Conservation (phyloP, 345 rosid genomes). For the Camelina sativa region DNA sequence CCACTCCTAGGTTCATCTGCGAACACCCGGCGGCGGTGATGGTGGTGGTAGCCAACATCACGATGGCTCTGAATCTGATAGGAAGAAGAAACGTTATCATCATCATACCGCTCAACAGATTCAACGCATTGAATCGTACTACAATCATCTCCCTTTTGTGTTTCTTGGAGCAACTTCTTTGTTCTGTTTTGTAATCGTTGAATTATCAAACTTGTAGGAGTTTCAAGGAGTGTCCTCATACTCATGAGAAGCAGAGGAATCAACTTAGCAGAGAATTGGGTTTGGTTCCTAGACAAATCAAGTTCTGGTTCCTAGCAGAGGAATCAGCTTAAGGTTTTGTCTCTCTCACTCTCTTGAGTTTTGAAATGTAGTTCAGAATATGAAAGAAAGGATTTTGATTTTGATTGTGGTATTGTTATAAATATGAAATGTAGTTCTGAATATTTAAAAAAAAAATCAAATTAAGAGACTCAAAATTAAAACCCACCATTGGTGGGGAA, state of each 20-base stretch:
- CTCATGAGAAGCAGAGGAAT: conserved; percentile 94
- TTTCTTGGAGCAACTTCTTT: background rate
- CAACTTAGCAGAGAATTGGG: conserved; percentile 86
- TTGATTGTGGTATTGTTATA: background rate
- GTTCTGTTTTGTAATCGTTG: background rate
- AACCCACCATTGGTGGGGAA: too few relatives aligned
- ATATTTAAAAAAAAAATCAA: too few relatives aligned
- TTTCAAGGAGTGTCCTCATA: conserved; percentile 97
- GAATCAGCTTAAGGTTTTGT: conserved; percentile 91
- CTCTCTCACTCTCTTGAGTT: background rate
- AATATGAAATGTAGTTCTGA: too few relatives aligned
- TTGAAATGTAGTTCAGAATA: conserved; percentile 24
- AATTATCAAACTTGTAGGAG: conserved; percentile 52
- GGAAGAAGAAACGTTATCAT: conserved; percentile 91
- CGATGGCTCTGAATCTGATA: conserved; percentile 68
- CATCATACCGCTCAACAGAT: conserved; percentile 97
- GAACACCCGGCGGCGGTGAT: conserved; percentile 52
- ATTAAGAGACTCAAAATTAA: too few relatives aligned
- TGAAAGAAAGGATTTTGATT: background rate
- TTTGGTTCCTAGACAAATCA: conserved; percentile 92
- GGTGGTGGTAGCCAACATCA: conserved; percentile 68
- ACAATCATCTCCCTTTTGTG: background rate
- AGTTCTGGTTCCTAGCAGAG: conserved; percentile 97
- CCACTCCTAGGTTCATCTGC: too few relatives aligned
- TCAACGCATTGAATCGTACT: conserved; percentile 90